Conservation (phyloP, 306 rosid genomes). For the Dryas octopetala region DNA sequence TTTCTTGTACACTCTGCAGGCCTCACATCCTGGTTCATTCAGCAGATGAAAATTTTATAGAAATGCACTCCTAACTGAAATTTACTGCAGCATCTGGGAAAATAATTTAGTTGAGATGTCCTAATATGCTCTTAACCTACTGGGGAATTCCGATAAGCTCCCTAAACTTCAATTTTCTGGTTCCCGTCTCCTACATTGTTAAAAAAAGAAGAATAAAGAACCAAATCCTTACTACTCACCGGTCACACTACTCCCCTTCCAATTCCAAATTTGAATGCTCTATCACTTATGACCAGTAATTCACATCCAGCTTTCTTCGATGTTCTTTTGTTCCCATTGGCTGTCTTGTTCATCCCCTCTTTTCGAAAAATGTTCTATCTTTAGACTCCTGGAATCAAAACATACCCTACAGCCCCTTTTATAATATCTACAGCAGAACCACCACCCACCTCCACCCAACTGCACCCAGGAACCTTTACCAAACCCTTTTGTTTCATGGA, state of each 20-base stretch:
- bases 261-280: background rate
- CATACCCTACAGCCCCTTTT: background rate
- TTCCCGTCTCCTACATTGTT: background rate
- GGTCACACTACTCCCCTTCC: background rate
- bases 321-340: background rate
- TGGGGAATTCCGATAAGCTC: background rate
- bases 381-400: background rate
- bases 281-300: background rate
- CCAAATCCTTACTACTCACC: background rate
- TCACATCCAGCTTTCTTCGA: background rate
- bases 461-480: conserved; percentile 57
- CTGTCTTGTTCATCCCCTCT: background rate
- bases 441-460: conserved; percentile 58
- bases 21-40: background rate
- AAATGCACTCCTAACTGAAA: background rate
- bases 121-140: background rate
- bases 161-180: background rate
- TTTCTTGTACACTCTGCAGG: background rate
- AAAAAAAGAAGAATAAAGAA: background rate
- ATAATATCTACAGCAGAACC: background rate
- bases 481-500: conserved; percentile 58
- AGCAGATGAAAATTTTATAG: background rate
- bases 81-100: background rate
- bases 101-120: background rate
- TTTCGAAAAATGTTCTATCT: background rate